Base-by-base conservation (phyloP, 2,329 filamentous ascomycete genomes). In the Cadophora sp. region DNA sequence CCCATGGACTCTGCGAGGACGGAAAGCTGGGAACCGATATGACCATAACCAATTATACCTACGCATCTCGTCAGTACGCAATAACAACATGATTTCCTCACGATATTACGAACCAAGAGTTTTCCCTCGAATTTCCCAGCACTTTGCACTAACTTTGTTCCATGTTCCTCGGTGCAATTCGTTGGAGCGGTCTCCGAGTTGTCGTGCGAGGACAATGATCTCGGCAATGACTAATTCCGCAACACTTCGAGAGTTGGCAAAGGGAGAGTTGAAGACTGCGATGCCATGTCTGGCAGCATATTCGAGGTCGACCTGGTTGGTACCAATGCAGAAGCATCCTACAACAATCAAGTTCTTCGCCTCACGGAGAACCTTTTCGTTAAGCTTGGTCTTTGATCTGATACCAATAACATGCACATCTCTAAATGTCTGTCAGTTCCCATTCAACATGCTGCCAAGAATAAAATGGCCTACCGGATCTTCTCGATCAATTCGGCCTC, bases 271-370 rank as follows among this genome's bases (percentile, higher is more conserved):
- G 88, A 99, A 99, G 71, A 99, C 96, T 43, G 94, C 94, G 78
- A 98, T 97, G 72, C 96, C 94, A 77, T 92, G 88, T 73, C 86
- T 85, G 58, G 93, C 93, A 36, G 94, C 93, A 77, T 89, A 95
- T 69, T 93, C 87, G 68, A 97, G 88, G 78, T 97, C 91, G 72
- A 97, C 94, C 80, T 97, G 94, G 82, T 97, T 98, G 66, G 96
- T 99, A 72, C 96, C 96, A 75, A 99, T 99, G 80, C 96, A 99
- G 86, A 99, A 99, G 83, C 96, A 99, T 68, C 96, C 96, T 74
- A 98, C 89, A 69, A 97, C 96, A 67, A 98, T 91, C 63, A 99
- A 86, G 79, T 97, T 97, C 83, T 94, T 96, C 64, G 96, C 96
- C 79, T 96, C 90, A 65, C 88, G 86, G 68, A 99, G 86, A 33